Evolutionary conservation across 768 basidiomycete genomes (phyloP).

Genomic region (Leccinum incarnatum): DNA sequence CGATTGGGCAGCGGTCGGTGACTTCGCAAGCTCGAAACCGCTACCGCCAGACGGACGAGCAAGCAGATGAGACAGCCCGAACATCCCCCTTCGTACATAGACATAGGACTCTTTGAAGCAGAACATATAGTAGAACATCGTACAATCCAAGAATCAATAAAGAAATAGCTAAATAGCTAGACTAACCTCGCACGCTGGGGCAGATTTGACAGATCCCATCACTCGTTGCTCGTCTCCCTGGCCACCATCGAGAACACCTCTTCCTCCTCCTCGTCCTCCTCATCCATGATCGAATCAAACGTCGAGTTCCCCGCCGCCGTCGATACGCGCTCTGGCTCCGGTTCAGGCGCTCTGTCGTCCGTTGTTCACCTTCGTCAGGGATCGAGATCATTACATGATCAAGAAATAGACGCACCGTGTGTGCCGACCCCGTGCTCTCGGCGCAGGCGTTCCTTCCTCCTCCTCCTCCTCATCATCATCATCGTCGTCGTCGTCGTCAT

Average conservation of each 20-base stretch:
- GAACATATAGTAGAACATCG: not conserved
- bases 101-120: not conserved
- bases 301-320: constrained; percentile 16
- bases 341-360: not conserved
- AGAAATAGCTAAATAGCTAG: not conserved
- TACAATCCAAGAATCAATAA: not conserved
- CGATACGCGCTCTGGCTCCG: constrained; percentile 7
- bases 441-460: constrained; percentile 39
- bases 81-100: too few relatives aligned
- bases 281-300: constrained; percentile 55
- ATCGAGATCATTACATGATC: not conserved
- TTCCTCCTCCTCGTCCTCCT: constrained; percentile 50
- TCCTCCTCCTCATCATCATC: constrained; percentile 37
- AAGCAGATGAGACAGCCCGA: too few relatives aligned
- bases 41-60: too few relatives aligned
- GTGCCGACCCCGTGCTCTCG: constrained; percentile 9
- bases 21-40: too few relatives aligned
- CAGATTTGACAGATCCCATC: not conserved
- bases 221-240: not conserved
- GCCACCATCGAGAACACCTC: constrained; percentile 40
- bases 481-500: constrained; percentile 11
- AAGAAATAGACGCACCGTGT: constrained; percentile 10
- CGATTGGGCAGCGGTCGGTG: not conserved
- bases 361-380: not conserved
- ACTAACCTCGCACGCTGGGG: not conserved